phyloP scores from a whole-genome alignment of 768 basidiomycete genomes.

The Lyophyllum shimeji region DNA sequence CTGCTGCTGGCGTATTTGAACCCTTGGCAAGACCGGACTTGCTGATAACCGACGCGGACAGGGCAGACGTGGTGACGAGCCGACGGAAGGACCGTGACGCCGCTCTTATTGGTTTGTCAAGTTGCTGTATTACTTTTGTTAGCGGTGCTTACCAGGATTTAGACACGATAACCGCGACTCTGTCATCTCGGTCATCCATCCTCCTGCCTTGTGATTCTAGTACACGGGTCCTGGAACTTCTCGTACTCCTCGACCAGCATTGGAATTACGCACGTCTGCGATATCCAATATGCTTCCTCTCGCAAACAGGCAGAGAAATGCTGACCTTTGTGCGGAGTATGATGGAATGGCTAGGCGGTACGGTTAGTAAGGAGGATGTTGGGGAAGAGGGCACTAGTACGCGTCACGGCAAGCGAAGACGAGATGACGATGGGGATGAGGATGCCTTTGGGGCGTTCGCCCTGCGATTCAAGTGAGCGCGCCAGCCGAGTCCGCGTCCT shows the following conservation, averaged over 20 bases:
- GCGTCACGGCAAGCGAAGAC: slow-evolving; percentile 51
- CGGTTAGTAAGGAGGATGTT: slow-evolving; percentile 89
- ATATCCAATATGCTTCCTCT: slow-evolving; percentile 92
- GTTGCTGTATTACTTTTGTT: neutral
- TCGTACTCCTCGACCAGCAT: slow-evolving; percentile 94
- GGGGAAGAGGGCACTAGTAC: slow-evolving; percentile 70
- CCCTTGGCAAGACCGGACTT: slow-evolving; percentile 88
- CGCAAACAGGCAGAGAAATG: slow-evolving; percentile 90
- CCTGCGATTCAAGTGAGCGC: slow-evolving; percentile 81
- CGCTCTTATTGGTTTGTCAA: slow-evolving; percentile 70
- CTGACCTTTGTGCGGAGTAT: slow-evolving; percentile 90
- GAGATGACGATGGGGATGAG: slow-evolving; percentile 74
- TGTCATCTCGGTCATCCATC: slow-evolving; percentile 77
- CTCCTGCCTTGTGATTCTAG: slow-evolving; percentile 93
- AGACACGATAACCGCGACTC: slow-evolving; percentile 90
- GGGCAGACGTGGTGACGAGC: slow-evolving; percentile 79
- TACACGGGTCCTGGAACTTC: slow-evolving; percentile 92
- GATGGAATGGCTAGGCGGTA: slow-evolving; percentile 99
- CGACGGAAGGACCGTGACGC: slow-evolving; percentile 89
- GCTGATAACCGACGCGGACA: slow-evolving; percentile 90
- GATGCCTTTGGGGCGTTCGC: slow-evolving; percentile 84
- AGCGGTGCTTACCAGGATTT: slow-evolving; percentile 11
- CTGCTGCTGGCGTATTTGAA: slow-evolving; percentile 80
- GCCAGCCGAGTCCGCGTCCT: neutral
- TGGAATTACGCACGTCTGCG: slow-evolving; percentile 88